Evolutionary conservation across 371 early-diverging fungal genomes (phyloP).

Genomic region (Mortierella sp.): DNA sequence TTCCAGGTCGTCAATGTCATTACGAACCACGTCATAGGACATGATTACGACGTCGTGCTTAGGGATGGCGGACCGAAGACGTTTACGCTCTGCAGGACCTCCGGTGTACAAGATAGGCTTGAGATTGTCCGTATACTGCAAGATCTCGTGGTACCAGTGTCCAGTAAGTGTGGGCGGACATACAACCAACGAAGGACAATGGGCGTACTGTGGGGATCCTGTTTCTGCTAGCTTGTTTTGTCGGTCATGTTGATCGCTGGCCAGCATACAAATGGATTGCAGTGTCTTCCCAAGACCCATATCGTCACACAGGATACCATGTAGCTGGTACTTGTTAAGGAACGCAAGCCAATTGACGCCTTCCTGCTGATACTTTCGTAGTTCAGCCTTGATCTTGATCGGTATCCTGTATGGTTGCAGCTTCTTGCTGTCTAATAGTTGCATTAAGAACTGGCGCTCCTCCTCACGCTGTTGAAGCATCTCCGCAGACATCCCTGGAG

Average conservation of each 20-base stretch:
- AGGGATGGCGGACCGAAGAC: constrained; percentile 62
- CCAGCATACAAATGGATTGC: constrained; percentile 96
- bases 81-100: constrained; percentile 79
- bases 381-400: constrained; percentile 89
- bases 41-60: constrained; percentile 88
- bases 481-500: constrained; percentile 84
- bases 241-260: constrained; percentile 86
- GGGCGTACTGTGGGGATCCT: constrained; percentile 70
- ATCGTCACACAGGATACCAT: constrained; percentile 99
- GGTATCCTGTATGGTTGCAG: constrained; percentile 90
- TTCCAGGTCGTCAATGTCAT: constrained; percentile 89
- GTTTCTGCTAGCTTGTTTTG: constrained; percentile 69
- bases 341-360: constrained; percentile 99
- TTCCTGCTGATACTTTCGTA: constrained; percentile 96
- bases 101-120: constrained; percentile 89
- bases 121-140: constrained; percentile 81
- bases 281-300: constrained; percentile 99
- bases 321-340: constrained; percentile 93
- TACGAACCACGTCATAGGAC: constrained; percentile 97
- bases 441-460: constrained; percentile 91
- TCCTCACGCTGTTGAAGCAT: constrained; percentile 82
- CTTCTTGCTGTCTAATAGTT: constrained; percentile 89
- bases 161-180: constrained; percentile 97
- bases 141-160: constrained; percentile 98
- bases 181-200: constrained; percentile 91